Evolutionary conservation across 257 asterid species (phyloP).

Genomic region (Voacanga thouarsii): DNA sequence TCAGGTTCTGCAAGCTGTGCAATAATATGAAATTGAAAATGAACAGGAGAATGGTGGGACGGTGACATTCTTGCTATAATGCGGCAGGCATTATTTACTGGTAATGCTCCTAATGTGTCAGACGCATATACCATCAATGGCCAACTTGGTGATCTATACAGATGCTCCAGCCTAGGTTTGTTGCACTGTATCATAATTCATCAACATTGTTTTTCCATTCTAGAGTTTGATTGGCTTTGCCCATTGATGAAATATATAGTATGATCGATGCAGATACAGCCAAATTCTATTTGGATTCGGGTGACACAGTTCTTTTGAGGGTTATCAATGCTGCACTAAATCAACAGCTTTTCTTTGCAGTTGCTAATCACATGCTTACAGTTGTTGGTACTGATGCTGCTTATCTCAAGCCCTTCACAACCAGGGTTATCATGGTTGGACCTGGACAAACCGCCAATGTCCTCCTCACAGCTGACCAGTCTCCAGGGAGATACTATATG

Average conservation of each 20-base stretch:
- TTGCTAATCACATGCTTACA: constrained; percentile 56
- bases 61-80: constrained; percentile 52
- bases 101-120: constrained; percentile 71
- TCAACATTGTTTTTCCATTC: not conserved
- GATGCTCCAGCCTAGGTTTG: constrained; percentile 41
- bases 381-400: constrained; percentile 60
- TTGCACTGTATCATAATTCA: not conserved
- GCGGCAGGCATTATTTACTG: constrained; percentile 57
- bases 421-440: constrained; percentile 56
- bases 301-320: constrained; percentile 50
- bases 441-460: constrained; percentile 70
- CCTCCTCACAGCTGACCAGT: constrained; percentile 51
- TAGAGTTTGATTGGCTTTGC: not conserved
- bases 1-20: not conserved
- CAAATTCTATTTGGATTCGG: constrained; percentile 41
- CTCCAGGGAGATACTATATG: constrained; percentile 50
- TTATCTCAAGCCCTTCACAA: constrained; percentile 50
- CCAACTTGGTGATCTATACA: constrained; percentile 70
- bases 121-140: constrained; percentile 44
- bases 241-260: not conserved
- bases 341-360: constrained; percentile 58
- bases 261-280: constrained; percentile 37
- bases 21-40: not conserved
- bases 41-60: constrained; percentile 83
- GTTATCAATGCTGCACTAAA: constrained; percentile 72